Evolutionary conservation across 768 basidiomycete genomes (phyloP), one percentile per base, ranked within the genome.

Genomic region (Mycena olivaceomarginata): DNA sequence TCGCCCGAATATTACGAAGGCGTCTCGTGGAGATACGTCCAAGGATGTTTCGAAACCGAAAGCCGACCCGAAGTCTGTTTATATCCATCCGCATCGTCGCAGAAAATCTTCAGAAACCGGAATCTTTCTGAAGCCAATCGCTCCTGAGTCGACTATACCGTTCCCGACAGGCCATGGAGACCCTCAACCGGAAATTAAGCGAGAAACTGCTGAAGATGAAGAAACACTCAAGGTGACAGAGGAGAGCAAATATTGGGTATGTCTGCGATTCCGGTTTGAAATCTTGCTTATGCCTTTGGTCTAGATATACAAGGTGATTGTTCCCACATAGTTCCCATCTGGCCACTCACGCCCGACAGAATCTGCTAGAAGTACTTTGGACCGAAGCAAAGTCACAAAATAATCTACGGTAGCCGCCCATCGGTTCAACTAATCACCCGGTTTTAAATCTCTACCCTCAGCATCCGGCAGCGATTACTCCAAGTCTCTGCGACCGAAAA

Each of bases 351-450:
- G 25, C 9, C 5, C 4, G 22, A 20, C 18, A 74, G 73, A 68
- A 68, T 56, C 73, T 74, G 40, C 37, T 74, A 6, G 37, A 22
- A 0, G 66, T 74, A 22, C 66, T 74, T 68, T 74, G 73, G 67
- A 53, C 73, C n/a, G 46, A 74, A 18, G 59, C 73, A 13, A 68
- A 74, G 60, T 25, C 40, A 5, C 73, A 68, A 51, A 41, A 68
- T 53, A 40, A 74, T 68, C 12, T 22, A 41, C 46, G 12, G 73
- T 74, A 56, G 59, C 6, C n/a, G 1, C n/a, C 4, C 12, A n/a
- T 13, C 6, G 13, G 5, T 46, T n/a, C 13, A 12, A 25, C 13
- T 16, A 11, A 39, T 10, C 4, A 10, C 43, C 9, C 15, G 15
- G 4, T 5, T 40, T 15, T 22, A 74, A 18, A 25, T 31, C 2